Evolutionary conservation across 2,329 filamentous ascomycete species (phyloP).

Genomic region (Aspergillus ochraceus): DNA sequence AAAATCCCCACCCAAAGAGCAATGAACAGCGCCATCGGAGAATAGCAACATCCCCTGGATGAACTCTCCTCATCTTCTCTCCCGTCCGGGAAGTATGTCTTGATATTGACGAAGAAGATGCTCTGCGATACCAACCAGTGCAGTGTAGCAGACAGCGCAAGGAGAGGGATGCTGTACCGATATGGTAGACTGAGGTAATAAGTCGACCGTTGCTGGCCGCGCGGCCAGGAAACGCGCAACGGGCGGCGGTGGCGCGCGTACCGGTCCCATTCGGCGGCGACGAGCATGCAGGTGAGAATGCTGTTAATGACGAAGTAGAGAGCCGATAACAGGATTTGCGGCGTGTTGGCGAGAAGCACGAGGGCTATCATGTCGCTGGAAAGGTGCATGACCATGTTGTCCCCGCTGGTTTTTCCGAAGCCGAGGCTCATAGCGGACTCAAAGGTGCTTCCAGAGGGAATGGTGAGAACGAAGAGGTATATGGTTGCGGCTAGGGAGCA

Average conservation of each 20-base stretch:
- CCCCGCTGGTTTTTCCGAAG: background rate
- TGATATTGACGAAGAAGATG: slow-evolving; percentile 34
- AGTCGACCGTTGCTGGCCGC: slow-evolving; percentile 42
- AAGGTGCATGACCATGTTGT: background rate
- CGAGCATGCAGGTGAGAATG: slow-evolving; percentile 45
- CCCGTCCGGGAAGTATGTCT: slow-evolving; percentile 2
- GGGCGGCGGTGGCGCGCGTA: slow-evolving; percentile 37
- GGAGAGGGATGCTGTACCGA: slow-evolving; percentile 30
- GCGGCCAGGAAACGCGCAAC: slow-evolving; percentile 44
- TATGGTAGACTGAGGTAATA: slow-evolving; percentile 48
- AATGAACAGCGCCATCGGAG: slow-evolving; percentile 5
- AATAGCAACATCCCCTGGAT: slow-evolving; percentile 2
- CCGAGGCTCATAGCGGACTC: background rate
- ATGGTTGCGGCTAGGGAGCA: background rate
- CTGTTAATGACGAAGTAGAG: slow-evolving; percentile 35
- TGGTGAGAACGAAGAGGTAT: background rate
- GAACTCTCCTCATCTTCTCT: background rate
- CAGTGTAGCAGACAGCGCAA: slow-evolving; percentile 32
- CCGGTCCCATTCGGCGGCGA: slow-evolving; percentile 49
- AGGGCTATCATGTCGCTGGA: background rate
- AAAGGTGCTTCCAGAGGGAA: background rate
- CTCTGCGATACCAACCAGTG: slow-evolving; percentile 52
- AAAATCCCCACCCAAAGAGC: background rate
- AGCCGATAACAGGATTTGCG: slow-evolving; percentile 33
- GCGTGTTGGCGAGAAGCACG: slow-evolving; percentile 28